Evolutionary conservation across 1,139 yeast species (phyloP).

Genomic region (Yamadazyma membranifaciens): DNA sequence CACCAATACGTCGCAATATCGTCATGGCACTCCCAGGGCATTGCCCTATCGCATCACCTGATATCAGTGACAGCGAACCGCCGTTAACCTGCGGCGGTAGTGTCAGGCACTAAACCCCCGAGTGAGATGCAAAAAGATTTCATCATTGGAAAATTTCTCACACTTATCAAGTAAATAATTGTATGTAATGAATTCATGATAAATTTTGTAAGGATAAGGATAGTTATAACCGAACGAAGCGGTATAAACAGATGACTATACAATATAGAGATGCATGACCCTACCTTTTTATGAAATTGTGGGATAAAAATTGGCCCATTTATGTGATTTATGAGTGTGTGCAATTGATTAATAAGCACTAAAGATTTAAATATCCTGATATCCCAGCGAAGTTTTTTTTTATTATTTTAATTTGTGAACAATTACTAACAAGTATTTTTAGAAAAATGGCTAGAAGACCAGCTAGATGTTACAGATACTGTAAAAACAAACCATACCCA

Average conservation of each 20-base stretch:
- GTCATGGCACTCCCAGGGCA: background rate
- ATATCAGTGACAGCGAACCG: conserved; percentile 5
- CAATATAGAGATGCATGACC: no score
- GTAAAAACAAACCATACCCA: conserved; percentile 99
- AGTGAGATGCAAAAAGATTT: background rate
- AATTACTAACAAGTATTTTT: conserved; percentile 27
- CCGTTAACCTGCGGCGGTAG: conserved; percentile 1
- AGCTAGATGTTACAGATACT: conserved; percentile 99
- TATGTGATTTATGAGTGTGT: background rate
- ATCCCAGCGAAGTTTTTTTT: background rate
- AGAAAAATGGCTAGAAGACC: conserved; percentile 99
- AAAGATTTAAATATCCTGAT: background rate
- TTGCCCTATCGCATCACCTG: background rate
- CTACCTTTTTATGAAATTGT: no score
- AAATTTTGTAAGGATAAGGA: background rate
- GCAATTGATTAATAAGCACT: conserved; percentile 1
- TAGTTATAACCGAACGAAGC: no score
- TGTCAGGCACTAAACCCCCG: background rate
- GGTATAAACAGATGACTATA: no score
- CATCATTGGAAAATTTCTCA: conserved; percentile 3
- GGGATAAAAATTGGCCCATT: background rate
- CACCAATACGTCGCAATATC: no score
- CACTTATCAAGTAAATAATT: conserved; percentile 5
- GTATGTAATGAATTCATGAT: conserved; percentile 2
- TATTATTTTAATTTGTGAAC: background rate